Evolutionary conservation across 2,329 filamentous ascomycete species (phyloP).

Genomic region (Colletotrichum sp.): DNA sequence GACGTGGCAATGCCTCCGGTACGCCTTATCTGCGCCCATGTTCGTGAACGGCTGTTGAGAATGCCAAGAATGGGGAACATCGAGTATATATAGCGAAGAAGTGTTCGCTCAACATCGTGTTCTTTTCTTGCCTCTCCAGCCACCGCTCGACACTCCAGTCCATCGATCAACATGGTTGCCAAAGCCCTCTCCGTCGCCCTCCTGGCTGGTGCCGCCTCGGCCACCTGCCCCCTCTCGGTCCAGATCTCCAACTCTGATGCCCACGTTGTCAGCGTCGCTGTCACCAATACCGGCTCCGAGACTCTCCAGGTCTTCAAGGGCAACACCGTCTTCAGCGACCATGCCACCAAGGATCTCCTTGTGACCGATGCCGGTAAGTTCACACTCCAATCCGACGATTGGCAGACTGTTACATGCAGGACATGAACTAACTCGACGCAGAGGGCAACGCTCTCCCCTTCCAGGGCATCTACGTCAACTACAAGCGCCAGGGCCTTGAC

Average conservation of each 20-base stretch:
- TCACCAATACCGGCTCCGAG: slow-evolving; percentile 18
- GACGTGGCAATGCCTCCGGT: slow-evolving; percentile 6
- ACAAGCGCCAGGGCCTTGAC: slow-evolving; percentile 11
- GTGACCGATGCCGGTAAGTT: slow-evolving; percentile 16
- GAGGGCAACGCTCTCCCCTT: slow-evolving; percentile 15
- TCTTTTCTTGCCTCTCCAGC: neutral
- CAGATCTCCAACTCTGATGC: slow-evolving; percentile 6
- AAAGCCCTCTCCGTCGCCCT: slow-evolving; percentile 13
- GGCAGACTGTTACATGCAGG: fast-evolving
- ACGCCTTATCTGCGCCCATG: neutral
- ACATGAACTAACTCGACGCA: neutral
- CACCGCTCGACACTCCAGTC: neutral
- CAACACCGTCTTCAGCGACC: slow-evolving; percentile 18
- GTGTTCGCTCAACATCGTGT: neutral
- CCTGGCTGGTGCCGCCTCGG: slow-evolving; percentile 13
- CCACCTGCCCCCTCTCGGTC: slow-evolving; percentile 13
- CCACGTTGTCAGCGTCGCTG: slow-evolving; percentile 15
- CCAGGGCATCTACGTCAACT: slow-evolving; percentile 17
- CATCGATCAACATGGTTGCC: slow-evolving; percentile 7
- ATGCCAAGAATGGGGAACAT: neutral
- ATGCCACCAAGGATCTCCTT: slow-evolving; percentile 18
- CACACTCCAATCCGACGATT: neutral
- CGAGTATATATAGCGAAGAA: neutral
- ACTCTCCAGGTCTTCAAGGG: slow-evolving; percentile 14
- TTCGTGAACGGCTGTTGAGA: neutral